Evolutionary conservation across 768 basidiomycete species (phyloP).

Genomic region (Tricholomella constricta): DNA sequence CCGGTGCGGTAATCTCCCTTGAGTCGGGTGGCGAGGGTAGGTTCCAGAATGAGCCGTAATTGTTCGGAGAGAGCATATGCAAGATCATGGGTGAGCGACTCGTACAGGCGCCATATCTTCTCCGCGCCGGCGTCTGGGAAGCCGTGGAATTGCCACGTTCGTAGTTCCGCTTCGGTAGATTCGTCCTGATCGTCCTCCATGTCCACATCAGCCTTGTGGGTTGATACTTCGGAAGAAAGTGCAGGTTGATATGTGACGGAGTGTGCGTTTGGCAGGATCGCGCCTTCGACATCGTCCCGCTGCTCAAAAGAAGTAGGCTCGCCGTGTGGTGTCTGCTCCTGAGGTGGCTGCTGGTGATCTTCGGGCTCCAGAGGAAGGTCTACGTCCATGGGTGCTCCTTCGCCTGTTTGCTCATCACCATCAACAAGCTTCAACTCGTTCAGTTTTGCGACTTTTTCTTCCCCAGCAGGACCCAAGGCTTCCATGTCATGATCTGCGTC

Average conservation of each 20-base stretch:
- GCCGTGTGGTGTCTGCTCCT: conserved; percentile 21
- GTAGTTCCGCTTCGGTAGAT: conserved; percentile 50
- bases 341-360: conserved; percentile 23
- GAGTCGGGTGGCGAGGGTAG: conserved; percentile 89
- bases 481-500: conserved; percentile 77
- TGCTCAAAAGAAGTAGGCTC: conserved; percentile 26
- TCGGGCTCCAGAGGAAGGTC: conserved; percentile 32
- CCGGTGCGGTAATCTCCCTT: conserved; percentile 98
- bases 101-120: conserved; percentile 90
- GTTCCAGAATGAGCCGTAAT: conserved; percentile 93
- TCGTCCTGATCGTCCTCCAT: conserved; percentile 34
- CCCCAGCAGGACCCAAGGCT: conserved; percentile 84
- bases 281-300: conserved; percentile 44
- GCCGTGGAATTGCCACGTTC: conserved; percentile 61
- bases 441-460: conserved; percentile 81
- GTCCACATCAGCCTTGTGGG: conserved; percentile 32
- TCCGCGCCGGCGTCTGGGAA: conserved; percentile 60
- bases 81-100: conserved; percentile 86
- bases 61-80: conserved; percentile 94
- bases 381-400: conserved; percentile 51
- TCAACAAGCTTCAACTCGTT: conserved; percentile 80
- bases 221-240: conserved; percentile 25
- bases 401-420: conserved; percentile 41
- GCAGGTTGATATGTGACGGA: conserved; percentile 20
- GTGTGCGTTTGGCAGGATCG: conserved; percentile 40